These are phyloP conservation scores for Paxillus involutus DNA, from an alignment of 768 basidiomycete genomes.

Conservation along the genomic window DNA sequence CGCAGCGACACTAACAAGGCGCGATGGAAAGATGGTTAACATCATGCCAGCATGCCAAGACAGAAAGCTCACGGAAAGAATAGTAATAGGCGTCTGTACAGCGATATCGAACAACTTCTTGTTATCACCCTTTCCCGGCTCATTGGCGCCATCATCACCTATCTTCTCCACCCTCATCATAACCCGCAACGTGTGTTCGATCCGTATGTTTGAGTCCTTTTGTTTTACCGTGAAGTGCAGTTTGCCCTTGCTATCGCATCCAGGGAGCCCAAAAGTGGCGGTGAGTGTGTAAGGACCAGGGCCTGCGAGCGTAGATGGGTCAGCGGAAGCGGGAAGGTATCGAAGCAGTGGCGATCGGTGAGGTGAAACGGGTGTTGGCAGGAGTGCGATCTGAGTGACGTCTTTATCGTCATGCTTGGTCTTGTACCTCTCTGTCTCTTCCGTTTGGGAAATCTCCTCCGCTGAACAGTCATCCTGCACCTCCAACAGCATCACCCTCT, in stretches of 20 bases:
- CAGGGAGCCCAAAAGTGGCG: conserved; percentile 14
- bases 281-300: conserved; percentile 27
- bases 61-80: conserved; percentile 71
- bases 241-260: conserved; percentile 16
- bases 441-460: conserved; percentile 9
- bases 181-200: conserved; percentile 79
- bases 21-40: neutral
- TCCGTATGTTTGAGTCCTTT: conserved; percentile 63
- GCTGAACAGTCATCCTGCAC: conserved; percentile 15
- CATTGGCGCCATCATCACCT: conserved; percentile 66
- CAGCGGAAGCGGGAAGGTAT: conserved; percentile 10
- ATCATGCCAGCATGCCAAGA: neutral
- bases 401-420: conserved; percentile 13
- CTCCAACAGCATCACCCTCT: conserved; percentile 13
- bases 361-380: conserved; percentile 30
- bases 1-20: conserved; percentile 69
- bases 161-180: conserved; percentile 73
- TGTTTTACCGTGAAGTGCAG: conserved; percentile 75
- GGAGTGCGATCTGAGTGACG: conserved; percentile 16
- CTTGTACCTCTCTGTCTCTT: conserved; percentile 9
- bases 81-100: conserved; percentile 81
- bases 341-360: conserved; percentile 27
- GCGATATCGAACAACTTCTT: conserved; percentile 86
- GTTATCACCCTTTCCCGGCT: conserved; percentile 62
- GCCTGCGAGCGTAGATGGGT: conserved; percentile 23